phyloP scores from a whole-genome alignment of 2,329 filamentous ascomycete genomes.

The Fusarium miscanthi region DNA sequence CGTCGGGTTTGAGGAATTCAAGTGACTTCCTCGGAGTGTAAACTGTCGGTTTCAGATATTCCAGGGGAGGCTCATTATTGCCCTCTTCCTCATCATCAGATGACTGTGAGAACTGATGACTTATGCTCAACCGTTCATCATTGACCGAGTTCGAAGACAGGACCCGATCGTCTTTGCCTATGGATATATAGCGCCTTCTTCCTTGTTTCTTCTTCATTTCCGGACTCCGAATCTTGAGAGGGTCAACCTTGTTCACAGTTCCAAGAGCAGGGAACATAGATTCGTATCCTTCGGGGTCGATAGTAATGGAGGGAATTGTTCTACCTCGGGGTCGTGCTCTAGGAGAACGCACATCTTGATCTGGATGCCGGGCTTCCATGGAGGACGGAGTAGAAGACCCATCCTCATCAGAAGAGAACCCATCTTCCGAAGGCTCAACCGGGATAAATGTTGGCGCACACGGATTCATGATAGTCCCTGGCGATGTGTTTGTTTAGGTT shows the following conservation, averaged over 20 bases:
- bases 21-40: slow-evolving; percentile 27
- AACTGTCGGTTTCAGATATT: slow-evolving; percentile 21
- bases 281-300: slow-evolving; percentile 40
- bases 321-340: background rate
- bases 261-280: slow-evolving; percentile 40
- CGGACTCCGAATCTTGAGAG: background rate
- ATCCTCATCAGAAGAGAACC: background rate
- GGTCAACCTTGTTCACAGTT: slow-evolving; percentile 3
- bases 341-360: background rate
- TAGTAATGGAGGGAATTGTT: slow-evolving; percentile 1
- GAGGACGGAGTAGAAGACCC: background rate
- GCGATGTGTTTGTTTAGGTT: background rate
- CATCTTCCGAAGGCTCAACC: slow-evolving; percentile 8
- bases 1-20: slow-evolving; percentile 17
- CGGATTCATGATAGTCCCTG: slow-evolving; percentile 44
- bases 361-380: background rate
- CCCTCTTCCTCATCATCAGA: background rate
- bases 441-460: slow-evolving; percentile 45
- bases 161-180: background rate
- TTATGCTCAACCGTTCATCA: background rate
- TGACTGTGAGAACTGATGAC: background rate
- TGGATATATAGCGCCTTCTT: background rate
- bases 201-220: background rate
- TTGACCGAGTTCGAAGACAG: background rate
- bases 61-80: background rate